Base-by-base conservation (phyloP, 306 rosid genomes). In the Bauhinia variegata region DNA sequence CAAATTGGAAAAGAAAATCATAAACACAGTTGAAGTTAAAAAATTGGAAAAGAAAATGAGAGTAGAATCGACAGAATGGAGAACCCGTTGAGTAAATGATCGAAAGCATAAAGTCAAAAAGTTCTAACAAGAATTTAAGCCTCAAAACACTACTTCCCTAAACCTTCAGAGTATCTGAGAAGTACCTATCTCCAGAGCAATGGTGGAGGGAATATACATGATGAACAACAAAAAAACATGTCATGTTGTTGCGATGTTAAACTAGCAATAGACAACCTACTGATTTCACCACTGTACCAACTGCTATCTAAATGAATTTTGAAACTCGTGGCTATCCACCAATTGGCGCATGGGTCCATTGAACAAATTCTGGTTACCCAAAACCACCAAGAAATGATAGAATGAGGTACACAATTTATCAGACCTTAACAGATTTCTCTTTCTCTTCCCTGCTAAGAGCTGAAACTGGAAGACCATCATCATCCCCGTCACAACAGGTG, bases 161-260 rank as follows among this genome's bases (percentile, higher is more conserved):
- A 77, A 79, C 82, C 58, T 72, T 60, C 78, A 81, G 61, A 67
- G 78, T 76, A 82, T 78, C 75, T 65, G 75, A 68, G 73, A 86
- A 73, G 70, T 79, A 77, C 79, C 87, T 79, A 81, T 81, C 75
- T 76, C 75, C 81, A 71, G 70, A 65, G 86, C 80, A 80, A 78
- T 74, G 82, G 78, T 64, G 75, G 78, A 81, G 65, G 76, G 88
- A 91, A 83, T 88, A 80, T 85, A 88, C 95, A 91, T 62, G 68
- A 51, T 46, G 71, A 74, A 65, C 67, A 41, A 65, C 59, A 11
- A 65, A 74, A 74, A 60, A n/a, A 31, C 71, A 63, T 23, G 28
- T 23, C 28, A 23, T 23, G 28, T 76, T 72, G 86, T 86, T 67
- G 77, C 73, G 77, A 83, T 57, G 86, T 82, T 78, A 82, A 78